Conservation (phyloP, 2,329 filamentous ascomycete genomes). For the Cryphonectria nitschkei region DNA sequence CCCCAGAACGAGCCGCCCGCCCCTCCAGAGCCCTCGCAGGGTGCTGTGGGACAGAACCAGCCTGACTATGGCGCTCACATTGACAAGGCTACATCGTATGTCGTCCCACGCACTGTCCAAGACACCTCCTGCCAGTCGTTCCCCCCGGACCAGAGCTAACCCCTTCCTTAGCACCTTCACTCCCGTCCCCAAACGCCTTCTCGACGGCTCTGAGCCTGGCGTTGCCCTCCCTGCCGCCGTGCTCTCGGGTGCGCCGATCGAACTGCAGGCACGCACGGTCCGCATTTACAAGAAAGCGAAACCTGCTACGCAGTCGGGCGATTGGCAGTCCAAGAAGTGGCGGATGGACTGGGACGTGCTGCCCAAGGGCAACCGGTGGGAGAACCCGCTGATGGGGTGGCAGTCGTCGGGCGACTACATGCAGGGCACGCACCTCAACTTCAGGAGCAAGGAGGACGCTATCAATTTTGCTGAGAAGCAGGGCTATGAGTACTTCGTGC, state of each 20-base stretch:
- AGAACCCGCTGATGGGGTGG: slow-evolving; percentile 98
- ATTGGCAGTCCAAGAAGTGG: slow-evolving; percentile 84
- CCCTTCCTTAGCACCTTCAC: slow-evolving; percentile 75
- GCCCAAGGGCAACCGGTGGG: slow-evolving; percentile 92
- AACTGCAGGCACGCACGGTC: slow-evolving; percentile 91
- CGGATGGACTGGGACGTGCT: slow-evolving; percentile 99
- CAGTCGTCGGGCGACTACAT: slow-evolving; percentile 93
- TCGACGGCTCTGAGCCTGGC: slow-evolving; percentile 85
- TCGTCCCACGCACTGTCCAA: slow-evolving; percentile 13
- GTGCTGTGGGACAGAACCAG: slow-evolving; percentile 56
- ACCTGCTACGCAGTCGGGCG: slow-evolving; percentile 93
- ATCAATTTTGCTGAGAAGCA: slow-evolving; percentile 97
- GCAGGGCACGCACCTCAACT: slow-evolving; percentile 90
- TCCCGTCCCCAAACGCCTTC: slow-evolving; percentile 83
- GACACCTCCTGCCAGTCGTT: background rate
- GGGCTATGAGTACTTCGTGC: slow-evolving; percentile 98
- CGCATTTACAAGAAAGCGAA: slow-evolving; percentile 92
- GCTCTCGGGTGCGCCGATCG: slow-evolving; percentile 88
- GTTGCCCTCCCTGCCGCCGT: slow-evolving; percentile 79
- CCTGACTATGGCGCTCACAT: slow-evolving; percentile 80
- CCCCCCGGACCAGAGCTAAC: background rate
- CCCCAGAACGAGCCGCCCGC: slow-evolving; percentile 38
- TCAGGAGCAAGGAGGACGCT: slow-evolving; percentile 92
- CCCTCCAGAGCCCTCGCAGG: slow-evolving; percentile 42
- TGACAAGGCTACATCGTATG: slow-evolving; percentile 92